Evolutionary conservation across 2,329 filamentous ascomycete genomes (phyloP), one percentile per base, ranked within the genome.

Genomic region (Grosmannia penicillata): DNA sequence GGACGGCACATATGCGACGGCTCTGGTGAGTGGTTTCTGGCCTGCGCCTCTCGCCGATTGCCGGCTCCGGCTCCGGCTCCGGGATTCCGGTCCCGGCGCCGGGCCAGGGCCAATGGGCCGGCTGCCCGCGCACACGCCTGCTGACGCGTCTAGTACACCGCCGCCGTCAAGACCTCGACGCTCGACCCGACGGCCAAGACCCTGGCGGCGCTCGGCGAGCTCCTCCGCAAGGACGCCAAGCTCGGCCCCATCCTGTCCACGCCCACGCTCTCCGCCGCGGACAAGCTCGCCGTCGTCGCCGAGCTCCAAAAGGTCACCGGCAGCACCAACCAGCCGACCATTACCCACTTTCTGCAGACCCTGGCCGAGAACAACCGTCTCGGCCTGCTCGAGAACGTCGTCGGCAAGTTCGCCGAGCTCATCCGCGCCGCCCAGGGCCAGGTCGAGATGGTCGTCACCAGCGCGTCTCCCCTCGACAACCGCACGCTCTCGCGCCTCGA

Each of bases 281-380:
- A 98, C 73, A 96, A 95, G 78, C 66, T 74, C 52, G 70, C 79
- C 62, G 85, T 98, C 56, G 65, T 96, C 45, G 66, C 73, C 54
- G 89, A 96, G 72, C 76, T 98, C 51, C 71, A 81, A 63, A 94
- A 94, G 76, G 72, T 78, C 56, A 68, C 81, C 48, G 81, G 80
- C 51, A 45, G 40, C 40, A 63, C 65, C 49, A 72, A 78, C 60
- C 84, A 82, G 57, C 76, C 83, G 57, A 84, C 87, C 47, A 68
- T 96, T 62, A 86, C 91, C 78, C 93, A 95, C 75, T 87, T 98
- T 70, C 75, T 98, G 52, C 58, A 68, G 41, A 82, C 89, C 41
- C 75, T 98, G 42, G 89, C 91, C 49, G 84, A 91, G 68, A 93
- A 98, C 78, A 98, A 98, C 77, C 77, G 91, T 51, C 71, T 98